These are phyloP conservation scores for Lolium rigidum DNA, from an alignment of 176 grass and related monocot species.

Conservation along the genomic window DNA sequence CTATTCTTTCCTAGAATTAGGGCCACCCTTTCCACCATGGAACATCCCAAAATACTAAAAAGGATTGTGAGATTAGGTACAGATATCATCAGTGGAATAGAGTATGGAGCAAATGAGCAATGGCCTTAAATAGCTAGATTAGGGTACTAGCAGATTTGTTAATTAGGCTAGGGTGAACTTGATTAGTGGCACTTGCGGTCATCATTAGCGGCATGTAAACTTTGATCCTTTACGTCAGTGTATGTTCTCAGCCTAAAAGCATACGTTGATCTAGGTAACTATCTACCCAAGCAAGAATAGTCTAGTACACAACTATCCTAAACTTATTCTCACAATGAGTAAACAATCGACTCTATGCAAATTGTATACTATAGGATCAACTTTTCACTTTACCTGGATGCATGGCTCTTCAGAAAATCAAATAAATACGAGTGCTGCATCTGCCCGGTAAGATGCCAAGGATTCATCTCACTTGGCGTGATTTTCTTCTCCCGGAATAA, in stretches of 20 bases:
- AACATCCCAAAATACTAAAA: neutral
- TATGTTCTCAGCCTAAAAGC: neutral
- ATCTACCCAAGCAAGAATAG: neutral
- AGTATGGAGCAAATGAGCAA: neutral
- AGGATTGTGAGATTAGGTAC: slow-evolving; percentile 29
- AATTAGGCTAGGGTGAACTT: slow-evolving; percentile 37
- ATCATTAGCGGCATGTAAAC: slow-evolving; percentile 41
- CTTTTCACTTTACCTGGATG: neutral
- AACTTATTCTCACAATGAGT: neutral
- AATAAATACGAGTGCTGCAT: neutral
- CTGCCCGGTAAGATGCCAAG: neutral
- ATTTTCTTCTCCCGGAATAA: neutral
- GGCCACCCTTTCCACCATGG: slow-evolving; percentile 21
- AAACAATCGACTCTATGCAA: neutral
- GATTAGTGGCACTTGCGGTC: slow-evolving; percentile 20
- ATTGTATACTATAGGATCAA: too few relatives aligned
- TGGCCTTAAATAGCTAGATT: slow-evolving; percentile 44
- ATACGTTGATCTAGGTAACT: neutral
- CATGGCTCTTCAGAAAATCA: neutral
- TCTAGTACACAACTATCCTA: neutral
- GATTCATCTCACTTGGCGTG: slow-evolving; percentile 16
- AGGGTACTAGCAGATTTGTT: slow-evolving; percentile 37
- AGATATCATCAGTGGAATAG: slow-evolving; percentile 41
- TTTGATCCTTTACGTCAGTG: slow-evolving; percentile 48
- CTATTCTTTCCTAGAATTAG: slow-evolving; percentile 38